Conservation (phyloP, 495 filamentous ascomycete species). For the Tuber brumale region DNA sequence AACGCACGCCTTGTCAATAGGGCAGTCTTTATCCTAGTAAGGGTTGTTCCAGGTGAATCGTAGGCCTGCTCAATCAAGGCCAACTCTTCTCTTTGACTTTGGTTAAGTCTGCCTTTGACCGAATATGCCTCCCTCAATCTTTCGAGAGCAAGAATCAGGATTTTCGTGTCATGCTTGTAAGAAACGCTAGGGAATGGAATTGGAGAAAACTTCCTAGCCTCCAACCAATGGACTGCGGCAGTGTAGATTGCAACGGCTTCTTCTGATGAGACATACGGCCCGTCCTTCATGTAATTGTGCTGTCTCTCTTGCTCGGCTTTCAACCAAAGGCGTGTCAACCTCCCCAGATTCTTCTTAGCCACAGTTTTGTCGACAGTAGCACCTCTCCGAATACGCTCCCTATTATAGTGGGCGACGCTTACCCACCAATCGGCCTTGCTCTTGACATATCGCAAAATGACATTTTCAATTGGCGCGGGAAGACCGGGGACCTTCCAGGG, state of each 20-base stretch:
- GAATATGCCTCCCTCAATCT: conserved; percentile 93
- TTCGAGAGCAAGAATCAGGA: conserved; percentile 92
- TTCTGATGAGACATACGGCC: conserved; percentile 95
- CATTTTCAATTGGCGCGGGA: conserved; percentile 95
- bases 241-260: conserved; percentile 99
- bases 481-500: conserved; percentile 98
- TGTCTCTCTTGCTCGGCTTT: conserved; percentile 98
- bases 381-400: conserved; percentile 89
- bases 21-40: conserved; percentile 97
- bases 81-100: conserved; percentile 95
- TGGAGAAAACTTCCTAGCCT: conserved; percentile 95
- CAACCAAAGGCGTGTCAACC: conserved; percentile 90
- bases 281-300: conserved; percentile 99
- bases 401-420: conserved; percentile 96
- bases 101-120: conserved; percentile 93
- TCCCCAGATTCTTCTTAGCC: conserved; percentile 97
- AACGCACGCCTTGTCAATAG: conserved; percentile 94
- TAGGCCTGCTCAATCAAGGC: conserved; percentile 98
- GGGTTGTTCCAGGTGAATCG: conserved; percentile 90
- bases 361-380: conserved; percentile 99
- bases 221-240: conserved; percentile 97
- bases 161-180: conserved; percentile 99
- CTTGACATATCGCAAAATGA: conserved; percentile 96
- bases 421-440: conserved; percentile 99
- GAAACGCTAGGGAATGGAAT: conserved; percentile 99